These are phyloP conservation scores for Boletus sensibilis DNA, from an alignment of 768 basidiomycete species.

Conservation along the genomic window DNA sequence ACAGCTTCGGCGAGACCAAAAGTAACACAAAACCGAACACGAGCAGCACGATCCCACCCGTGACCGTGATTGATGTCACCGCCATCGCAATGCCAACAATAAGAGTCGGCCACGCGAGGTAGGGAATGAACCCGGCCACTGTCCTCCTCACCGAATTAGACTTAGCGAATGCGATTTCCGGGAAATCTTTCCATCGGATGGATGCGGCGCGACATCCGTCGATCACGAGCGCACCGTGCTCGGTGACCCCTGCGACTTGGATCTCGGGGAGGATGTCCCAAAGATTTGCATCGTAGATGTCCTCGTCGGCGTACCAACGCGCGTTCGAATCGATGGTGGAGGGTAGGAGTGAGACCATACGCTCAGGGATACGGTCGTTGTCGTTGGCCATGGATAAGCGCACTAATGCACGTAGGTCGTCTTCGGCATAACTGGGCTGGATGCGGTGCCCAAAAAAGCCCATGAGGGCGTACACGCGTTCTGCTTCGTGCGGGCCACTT, in stretches of 20 bases:
- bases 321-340: neutral
- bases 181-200: slow-evolving; percentile 24
- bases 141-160: slow-evolving; percentile 6
- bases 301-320: slow-evolving; percentile 21
- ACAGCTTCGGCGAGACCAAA: neutral
- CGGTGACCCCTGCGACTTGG: slow-evolving; percentile 19
- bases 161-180: slow-evolving; percentile 9
- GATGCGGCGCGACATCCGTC: slow-evolving; percentile 19
- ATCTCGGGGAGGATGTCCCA: slow-evolving; percentile 21
- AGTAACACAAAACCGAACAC: slow-evolving; percentile 2
- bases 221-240: slow-evolving; percentile 16
- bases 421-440: slow-evolving; percentile 11
- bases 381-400: slow-evolving; percentile 25
- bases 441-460: slow-evolving; percentile 25
- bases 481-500: slow-evolving; percentile 9
- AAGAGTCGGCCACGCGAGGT: slow-evolving; percentile 8
- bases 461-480: slow-evolving; percentile 23
- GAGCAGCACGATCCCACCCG: neutral
- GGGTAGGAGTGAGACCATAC: slow-evolving; percentile 23
- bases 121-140: slow-evolving; percentile 6
- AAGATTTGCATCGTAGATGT: slow-evolving; percentile 13
- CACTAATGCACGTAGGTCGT: slow-evolving; percentile 16
- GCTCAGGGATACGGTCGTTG: slow-evolving; percentile 21
- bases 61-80: neutral
- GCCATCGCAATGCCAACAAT: neutral